phyloP scores from a whole-genome alignment of 2,329 filamentous ascomycete genomes.

The Fusarium concolor region DNA sequence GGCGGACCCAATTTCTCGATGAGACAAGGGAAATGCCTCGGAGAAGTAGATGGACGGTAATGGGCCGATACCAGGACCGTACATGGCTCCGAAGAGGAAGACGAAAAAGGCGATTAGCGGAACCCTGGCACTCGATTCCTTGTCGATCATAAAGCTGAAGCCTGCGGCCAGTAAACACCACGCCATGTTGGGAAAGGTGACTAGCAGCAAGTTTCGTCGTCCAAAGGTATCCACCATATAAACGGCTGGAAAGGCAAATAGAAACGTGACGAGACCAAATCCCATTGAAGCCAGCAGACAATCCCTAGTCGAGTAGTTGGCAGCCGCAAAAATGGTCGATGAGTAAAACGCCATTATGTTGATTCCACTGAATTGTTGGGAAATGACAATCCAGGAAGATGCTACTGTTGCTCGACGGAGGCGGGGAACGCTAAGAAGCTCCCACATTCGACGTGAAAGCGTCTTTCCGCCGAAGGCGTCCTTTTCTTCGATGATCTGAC shows the following conservation, averaged over 20 bases:
- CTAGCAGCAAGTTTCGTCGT: constrained; percentile 57
- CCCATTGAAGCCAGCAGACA: constrained; percentile 63
- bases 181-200: constrained; percentile 50
- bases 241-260: constrained; percentile 65
- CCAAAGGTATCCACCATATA: constrained; percentile 66
- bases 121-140: constrained; percentile 53
- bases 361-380: constrained; percentile 44
- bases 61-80: constrained; percentile 53
- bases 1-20: constrained; percentile 56
- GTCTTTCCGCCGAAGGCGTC: constrained; percentile 50
- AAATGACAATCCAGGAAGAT: constrained; percentile 48
- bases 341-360: constrained; percentile 61
- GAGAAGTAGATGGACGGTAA: constrained; percentile 61
- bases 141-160: constrained; percentile 61
- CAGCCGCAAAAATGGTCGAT: constrained; percentile 61
- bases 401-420: constrained; percentile 57
- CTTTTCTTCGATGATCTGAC: constrained; percentile 51
- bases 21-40: constrained; percentile 66
- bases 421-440: constrained; percentile 61
- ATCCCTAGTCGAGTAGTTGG: constrained; percentile 55
- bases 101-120: constrained; percentile 63
- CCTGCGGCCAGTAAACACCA: constrained; percentile 49
- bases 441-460: constrained; percentile 55
- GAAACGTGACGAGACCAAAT: constrained; percentile 64
- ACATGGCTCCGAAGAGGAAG: constrained; percentile 61